phyloP scores from a whole-genome alignment of 2,329 filamentous ascomycete genomes.

The Onygena corvina region DNA sequence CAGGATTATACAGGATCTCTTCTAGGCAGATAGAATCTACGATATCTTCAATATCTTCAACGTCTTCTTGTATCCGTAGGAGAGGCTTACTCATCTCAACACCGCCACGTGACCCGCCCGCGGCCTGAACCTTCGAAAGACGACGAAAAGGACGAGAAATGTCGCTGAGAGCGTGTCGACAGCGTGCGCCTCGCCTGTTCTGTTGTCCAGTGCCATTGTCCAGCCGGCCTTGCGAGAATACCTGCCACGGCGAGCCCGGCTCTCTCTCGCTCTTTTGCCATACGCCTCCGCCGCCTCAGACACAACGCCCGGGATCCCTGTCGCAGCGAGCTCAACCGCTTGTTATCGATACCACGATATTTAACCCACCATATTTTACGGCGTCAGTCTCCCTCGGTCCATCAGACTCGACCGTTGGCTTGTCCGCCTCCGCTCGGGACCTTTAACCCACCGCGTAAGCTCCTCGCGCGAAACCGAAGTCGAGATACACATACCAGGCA shows the following conservation, averaged over 20 bases:
- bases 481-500: not conserved
- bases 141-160: not conserved
- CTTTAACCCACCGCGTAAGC: not conserved
- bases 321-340: constrained; percentile 6
- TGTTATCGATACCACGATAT: constrained; percentile 10
- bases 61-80: too few species aligned
- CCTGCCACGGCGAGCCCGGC: not conserved
- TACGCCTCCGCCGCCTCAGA: not conserved
- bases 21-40: constrained; percentile 28
- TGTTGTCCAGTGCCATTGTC: not conserved
- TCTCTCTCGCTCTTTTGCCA: not conserved
- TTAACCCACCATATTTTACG: constrained; percentile 6
- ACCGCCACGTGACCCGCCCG: not conserved
- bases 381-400: not conserved
- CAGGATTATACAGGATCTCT: constrained; percentile 48
- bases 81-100: not conserved
- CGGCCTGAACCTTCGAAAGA: not conserved
- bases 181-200: too few species aligned
- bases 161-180: not conserved
- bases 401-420: not conserved
- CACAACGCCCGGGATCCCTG: constrained; percentile 5
- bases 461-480: not conserved
- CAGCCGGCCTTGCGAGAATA: too few species aligned
- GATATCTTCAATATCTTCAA: not conserved
- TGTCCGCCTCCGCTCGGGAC: not conserved